Conservation (phyloP, 345 rosid species). For the Sapria himalayana region DNA sequence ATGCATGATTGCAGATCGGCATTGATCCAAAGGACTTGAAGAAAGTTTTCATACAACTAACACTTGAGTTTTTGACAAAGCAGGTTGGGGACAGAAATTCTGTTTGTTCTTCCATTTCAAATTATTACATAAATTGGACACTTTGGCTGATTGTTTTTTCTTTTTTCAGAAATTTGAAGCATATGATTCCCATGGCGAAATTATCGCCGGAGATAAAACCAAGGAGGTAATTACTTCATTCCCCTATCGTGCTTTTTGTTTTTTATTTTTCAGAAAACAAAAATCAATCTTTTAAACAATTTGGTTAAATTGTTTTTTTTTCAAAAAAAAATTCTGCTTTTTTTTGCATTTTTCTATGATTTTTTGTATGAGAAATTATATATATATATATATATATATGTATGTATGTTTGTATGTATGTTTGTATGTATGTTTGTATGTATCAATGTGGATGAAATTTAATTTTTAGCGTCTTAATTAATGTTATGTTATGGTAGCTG, state of each 20-base stretch:
- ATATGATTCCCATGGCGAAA: constrained; percentile 52
- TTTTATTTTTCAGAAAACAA: background rate
- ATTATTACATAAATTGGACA: constrained; percentile 1
- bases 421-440: constrained; percentile 3
- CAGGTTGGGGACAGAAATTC: constrained; percentile 27
- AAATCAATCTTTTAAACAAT: background rate
- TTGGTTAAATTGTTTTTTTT: background rate
- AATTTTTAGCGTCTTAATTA: no score
- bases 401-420: background rate
- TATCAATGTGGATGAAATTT: no score
- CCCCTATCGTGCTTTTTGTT: no score
- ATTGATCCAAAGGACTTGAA: constrained; percentile 48
- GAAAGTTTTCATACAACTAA: constrained; percentile 65
- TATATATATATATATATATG: constrained; percentile 6
- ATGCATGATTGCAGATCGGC: constrained; percentile 38
- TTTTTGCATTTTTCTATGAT: background rate
- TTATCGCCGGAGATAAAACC: constrained; percentile 57
- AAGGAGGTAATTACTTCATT: constrained; percentile 94
- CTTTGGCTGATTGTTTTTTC: background rate
- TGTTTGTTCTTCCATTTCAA: constrained; percentile 1
- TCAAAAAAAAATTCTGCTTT: background rate
- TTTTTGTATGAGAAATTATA: background rate
- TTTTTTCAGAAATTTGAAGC: constrained; percentile 80
- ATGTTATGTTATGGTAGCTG: constrained; percentile 20
- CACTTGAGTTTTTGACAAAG: constrained; percentile 65